Evolutionary conservation across 2,329 filamentous ascomycete genomes (phyloP).

Genomic region (Botryosphaeria agaves): DNA sequence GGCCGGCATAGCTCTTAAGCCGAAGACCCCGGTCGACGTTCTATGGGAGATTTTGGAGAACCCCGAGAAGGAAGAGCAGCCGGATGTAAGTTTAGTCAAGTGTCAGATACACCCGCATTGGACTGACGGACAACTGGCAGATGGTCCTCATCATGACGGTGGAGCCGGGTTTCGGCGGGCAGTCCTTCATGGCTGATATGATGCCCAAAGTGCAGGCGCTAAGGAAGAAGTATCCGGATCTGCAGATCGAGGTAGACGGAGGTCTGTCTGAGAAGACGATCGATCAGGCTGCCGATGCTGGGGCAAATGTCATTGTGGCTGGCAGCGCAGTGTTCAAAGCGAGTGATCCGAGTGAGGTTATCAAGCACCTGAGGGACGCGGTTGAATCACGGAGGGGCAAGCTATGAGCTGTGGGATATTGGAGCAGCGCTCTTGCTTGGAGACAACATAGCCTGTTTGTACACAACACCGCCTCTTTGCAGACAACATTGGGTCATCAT

Average conservation of each 20-base stretch:
- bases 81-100: constrained; percentile 53
- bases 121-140: constrained; percentile 26
- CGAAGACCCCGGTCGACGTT: constrained; percentile 76
- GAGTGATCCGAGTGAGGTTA: constrained; percentile 72
- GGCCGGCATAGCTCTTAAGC: constrained; percentile 92
- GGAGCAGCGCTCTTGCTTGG: too few relatives aligned
- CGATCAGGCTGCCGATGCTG: constrained; percentile 83
- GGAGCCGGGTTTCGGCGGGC: constrained; percentile 89
- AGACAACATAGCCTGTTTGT: too few relatives aligned
- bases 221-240: constrained; percentile 65
- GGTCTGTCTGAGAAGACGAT: constrained; percentile 79
- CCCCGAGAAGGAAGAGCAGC: constrained; percentile 53
- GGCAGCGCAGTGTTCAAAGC: constrained; percentile 93
- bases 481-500: too few relatives aligned
- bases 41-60: constrained; percentile 78
- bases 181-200: constrained; percentile 96
- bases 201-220: constrained; percentile 83
- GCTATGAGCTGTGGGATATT: too few relatives aligned
- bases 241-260: constrained; percentile 96
- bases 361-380: constrained; percentile 59
- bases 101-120: background rate
- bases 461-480: too few relatives aligned
- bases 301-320: constrained; percentile 94
- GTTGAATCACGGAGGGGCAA: constrained; percentile 44
- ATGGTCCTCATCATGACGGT: constrained; percentile 99